These are phyloP conservation scores for Elongisporangium anandrum DNA, from an alignment of 352 stramenopile genomes.

Conservation along the genomic window DNA sequence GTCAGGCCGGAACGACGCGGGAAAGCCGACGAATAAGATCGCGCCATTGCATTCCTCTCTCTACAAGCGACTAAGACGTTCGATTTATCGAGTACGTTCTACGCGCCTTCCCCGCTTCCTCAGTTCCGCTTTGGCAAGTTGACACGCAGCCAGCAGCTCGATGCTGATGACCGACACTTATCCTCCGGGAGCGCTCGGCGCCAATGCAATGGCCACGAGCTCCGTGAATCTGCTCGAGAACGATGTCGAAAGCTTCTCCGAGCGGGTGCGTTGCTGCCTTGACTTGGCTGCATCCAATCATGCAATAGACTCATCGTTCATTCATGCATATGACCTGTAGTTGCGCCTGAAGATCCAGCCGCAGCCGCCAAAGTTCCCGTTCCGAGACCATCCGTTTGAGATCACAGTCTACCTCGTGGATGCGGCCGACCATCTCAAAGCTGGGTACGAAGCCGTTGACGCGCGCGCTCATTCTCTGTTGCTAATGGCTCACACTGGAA, in stretches of 20 bases:
- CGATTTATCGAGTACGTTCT: not conserved
- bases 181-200: slow-evolving; percentile 21
- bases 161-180: slow-evolving; percentile 71
- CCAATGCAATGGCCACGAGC: slow-evolving; percentile 10
- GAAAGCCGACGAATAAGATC: slow-evolving; percentile 34
- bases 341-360: slow-evolving; percentile 83
- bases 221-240: slow-evolving; percentile 29
- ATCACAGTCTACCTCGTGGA: slow-evolving; percentile 87
- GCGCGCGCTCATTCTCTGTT: not conserved
- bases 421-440: slow-evolving; percentile 72
- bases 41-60: not conserved
- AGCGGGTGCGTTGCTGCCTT: slow-evolving; percentile 25
- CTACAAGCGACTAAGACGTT: not conserved
- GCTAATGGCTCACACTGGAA: not conserved
- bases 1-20: slow-evolving; percentile 13
- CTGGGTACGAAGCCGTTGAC: slow-evolving; percentile 27
- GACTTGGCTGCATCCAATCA: not conserved
- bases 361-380: slow-evolving; percentile 80
- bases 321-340: slow-evolving; percentile 11
- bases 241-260: slow-evolving; percentile 50
- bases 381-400: slow-evolving; percentile 82
- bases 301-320: not conserved
- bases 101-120: slow-evolving; percentile 2
- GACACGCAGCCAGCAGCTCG: slow-evolving; percentile 6
- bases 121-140: not conserved